These are phyloP conservation scores for Talaromyces trachyspermus DNA, from an alignment of 495 filamentous ascomycete genomes.

Conservation along the genomic window DNA sequence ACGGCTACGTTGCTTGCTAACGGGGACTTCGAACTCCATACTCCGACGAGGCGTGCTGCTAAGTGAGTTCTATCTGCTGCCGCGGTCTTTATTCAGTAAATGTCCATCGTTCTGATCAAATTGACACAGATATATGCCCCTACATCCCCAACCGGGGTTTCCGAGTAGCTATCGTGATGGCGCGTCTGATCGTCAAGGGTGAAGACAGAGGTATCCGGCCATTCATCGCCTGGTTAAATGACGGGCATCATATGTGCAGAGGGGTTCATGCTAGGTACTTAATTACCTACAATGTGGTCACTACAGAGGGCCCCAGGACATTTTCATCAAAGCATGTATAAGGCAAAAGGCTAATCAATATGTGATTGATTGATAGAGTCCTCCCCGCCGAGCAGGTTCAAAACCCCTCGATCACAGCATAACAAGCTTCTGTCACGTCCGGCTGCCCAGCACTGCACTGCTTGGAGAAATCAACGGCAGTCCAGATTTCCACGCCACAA, in stretches of 20 bases:
- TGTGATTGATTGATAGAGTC: conserved; percentile 6
- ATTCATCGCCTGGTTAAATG: conserved; percentile 21
- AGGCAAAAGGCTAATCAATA: neutral
- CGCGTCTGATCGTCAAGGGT: conserved; percentile 17
- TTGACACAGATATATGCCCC: conserved; percentile 25
- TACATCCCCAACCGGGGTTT: conserved; percentile 16
- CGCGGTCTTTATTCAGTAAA: neutral
- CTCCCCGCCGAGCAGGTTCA: conserved; percentile 19
- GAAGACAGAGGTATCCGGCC: conserved; percentile 22
- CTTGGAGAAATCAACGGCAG: conserved; percentile 19
- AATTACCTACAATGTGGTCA: neutral
- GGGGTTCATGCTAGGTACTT: conserved; percentile 15
- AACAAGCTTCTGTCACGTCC: conserved; percentile 25
- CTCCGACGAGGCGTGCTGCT: conserved; percentile 18
- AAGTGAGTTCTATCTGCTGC: conserved; percentile 13
- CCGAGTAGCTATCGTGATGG: conserved; percentile 24
- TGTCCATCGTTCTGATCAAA: neutral
- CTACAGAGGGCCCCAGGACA: neutral
- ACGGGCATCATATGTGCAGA: conserved; percentile 18
- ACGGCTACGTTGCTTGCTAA: conserved; percentile 23
- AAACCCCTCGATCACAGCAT: conserved; percentile 24
- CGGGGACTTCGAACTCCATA: conserved; percentile 24
- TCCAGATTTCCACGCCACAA: conserved; percentile 18
- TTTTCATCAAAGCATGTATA: conserved; percentile 4
- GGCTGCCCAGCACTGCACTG: conserved; percentile 16